Evolutionary conservation across 306 rosid species (phyloP), one percentile per base, ranked within the genome.

Genomic region (Rosa rugosa): DNA sequence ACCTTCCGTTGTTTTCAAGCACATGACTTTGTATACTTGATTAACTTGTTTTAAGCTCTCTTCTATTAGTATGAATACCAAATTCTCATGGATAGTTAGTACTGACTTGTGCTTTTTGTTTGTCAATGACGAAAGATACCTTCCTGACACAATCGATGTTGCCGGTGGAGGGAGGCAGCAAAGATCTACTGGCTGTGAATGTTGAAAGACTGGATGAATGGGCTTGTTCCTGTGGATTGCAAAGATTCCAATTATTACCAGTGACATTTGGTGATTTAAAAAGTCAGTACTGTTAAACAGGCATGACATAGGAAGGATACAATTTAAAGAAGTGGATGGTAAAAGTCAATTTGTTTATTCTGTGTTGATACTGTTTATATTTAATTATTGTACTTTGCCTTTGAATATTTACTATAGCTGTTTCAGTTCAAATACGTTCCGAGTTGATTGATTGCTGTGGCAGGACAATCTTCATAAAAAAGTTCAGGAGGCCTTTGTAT

Each of bases 131-230:
- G 67, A 66, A 82, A 94, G 98, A 85, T 94, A 94, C 84, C 88
- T 94, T 25, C 98, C 98, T 8, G 98, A 94, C 80, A 86, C 96
- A 47, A 89, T 94, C 20, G 97, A 94, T 59, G 94, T 94, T 47
- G 93, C 72, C 14, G 89, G 91, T 45, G 98, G 94, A 47, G 93
- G 93, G 57, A 85, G 91, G 79, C 98, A 92, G 69, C 98, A 92
- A 81, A 90, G 96, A 86, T 90, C 98, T 14, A 90, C 97, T 0
- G 98, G 97, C 31, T 94, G 98, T 81, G 98, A 92, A 85, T 94
- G 98, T 79, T 94, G 59, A 83, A 87, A 59, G 78, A 53, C 47
- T 45, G 42, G 22, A 14, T 77, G 76, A 60, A 80, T 54, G 36
- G 68, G 71, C 73, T 74, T 63, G 71, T 56, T 20, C 75, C 79